Evolutionary conservation across 2,329 filamentous ascomycete species (phyloP), one percentile per base, ranked within the genome.

Genomic region (Aspergillus amoenus): DNA sequence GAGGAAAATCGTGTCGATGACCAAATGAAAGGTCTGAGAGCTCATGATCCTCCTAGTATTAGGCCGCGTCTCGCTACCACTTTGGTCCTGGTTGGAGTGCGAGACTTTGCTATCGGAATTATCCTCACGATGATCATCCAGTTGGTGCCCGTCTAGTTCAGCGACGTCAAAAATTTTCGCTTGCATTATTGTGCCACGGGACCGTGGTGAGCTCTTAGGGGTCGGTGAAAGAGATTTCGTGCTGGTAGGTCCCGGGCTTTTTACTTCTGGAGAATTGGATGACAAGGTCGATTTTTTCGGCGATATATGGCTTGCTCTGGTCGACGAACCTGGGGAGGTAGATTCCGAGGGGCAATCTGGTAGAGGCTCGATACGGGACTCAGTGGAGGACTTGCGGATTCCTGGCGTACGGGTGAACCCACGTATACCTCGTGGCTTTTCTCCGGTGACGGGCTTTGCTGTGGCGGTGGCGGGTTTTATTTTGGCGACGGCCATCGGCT

Each of bases 341-440:
- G 59, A 18, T 15, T 44, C 44, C 3, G 30, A 40, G 15, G 37
- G 15, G 11, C 57, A 59, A 50, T 61, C 63, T 15, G 60, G 61
- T 22, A 62, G 45, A n/a, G 62, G 67, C 12, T 60, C 54, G 27
- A 61, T 61, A 22, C 65, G 57, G 39, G 61, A 65, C 58, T 68
- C 70, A 22, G 66, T 68, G 8, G 66, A 65, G 34, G 69, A 66
- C 48, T 62, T 70, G 5, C 61, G 64, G 22, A 68, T 62, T 34
- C 65, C 69, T 61, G 67, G 63, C 54, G 66, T 73, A 71, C 63
- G 72, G 70, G 69, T 74, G 71, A 65, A 73, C 53, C 72, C 72
- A 74, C 67, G 70, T 58, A 71, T 73, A 61, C 63, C 59, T 60
- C 45, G 62, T 24, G 46, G 63, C 40, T 57, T 62, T 54, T 65